Evolutionary conservation across 2,329 filamentous ascomycete genomes (phyloP), one percentile per base, ranked within the genome.

Genomic region (Seiridium cupressi): DNA sequence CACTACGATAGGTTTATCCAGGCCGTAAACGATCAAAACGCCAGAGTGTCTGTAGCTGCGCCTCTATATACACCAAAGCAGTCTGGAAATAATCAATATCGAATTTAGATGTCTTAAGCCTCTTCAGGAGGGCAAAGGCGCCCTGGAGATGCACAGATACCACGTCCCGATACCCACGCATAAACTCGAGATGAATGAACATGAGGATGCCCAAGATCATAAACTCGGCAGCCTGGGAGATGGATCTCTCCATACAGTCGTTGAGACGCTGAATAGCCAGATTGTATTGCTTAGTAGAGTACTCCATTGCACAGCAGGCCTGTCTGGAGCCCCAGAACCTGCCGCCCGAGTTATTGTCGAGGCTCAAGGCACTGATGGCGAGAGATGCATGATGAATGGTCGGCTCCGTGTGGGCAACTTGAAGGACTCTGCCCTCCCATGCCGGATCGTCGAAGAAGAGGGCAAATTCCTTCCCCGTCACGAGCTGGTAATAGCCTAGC

Each of bases 151-250:
- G 49, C 11, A 53, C 32, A 7, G n/a, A 36, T 7, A 53, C 49
- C 11, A 38, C 35, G 11, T 53, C 49, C 2, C n/a, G 32, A 8
- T 18, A 8, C 8, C 49, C 49, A 6, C 49, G 49, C 49, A 53
- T 53, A 7, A 53, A 55, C 7, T 55, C 53, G 53, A 55, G n/a
- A 34, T 55, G 53, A 10, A 55, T 55, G 5, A 55, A 55, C 38
- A 55, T 26, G 38, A 55, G 36, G 8, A 35, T 55, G 0, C 53
- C 53, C 0, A 55, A 9, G 2, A 53, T 53, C 49, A 53, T 36
- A 1, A 53, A 13, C 11, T 53, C n/a, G 3, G 49, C n/a, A 9
- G 35, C 32, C 5, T 40, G 32, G 18, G 38, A 26, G 18, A 26
- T n/a, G 1, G 53, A 26, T 13, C 32, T 31, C 35, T 44, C 53